phyloP scores from a whole-genome alignment of 2,329 filamentous ascomycete species.

The Diaporthe eres region DNA sequence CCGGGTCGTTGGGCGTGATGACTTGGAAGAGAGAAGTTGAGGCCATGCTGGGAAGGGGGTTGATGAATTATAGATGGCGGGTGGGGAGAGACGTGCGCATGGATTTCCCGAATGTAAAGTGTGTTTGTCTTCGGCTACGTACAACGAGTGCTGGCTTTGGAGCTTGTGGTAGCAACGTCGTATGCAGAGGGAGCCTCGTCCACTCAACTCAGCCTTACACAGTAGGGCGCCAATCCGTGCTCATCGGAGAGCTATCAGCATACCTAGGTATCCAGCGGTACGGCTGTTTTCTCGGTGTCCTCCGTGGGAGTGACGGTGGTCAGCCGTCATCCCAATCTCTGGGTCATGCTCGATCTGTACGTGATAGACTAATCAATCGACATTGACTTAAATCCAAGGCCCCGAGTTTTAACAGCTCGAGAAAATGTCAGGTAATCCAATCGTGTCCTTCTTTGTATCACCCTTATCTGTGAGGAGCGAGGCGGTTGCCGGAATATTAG shows the following conservation, averaged over 20 bases:
- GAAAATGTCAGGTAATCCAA: neutral
- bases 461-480: conserved; percentile 23
- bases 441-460: conserved; percentile 9
- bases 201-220: conserved; percentile 10
- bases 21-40: conserved; percentile 20
- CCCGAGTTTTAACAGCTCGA: neutral
- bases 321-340: neutral
- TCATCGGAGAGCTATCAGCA: neutral
- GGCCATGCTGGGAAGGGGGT: neutral
- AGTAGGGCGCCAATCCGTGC: neutral
- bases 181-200: neutral
- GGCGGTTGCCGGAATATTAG: conserved; percentile 27
- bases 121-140: neutral
- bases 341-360: neutral
- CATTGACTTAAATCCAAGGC: neutral
- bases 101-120: neutral
- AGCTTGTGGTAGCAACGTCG: too few species aligned
- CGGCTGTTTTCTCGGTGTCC: neutral
- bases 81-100: neutral
- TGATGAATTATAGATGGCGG: neutral
- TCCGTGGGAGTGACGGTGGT: neutral
- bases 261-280: neutral
- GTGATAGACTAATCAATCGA: neutral
- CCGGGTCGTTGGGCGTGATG: conserved; percentile 37
- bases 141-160: neutral